Conservation (phyloP, 306 rosid species). For the Cotoneaster glaucophyllus region DNA sequence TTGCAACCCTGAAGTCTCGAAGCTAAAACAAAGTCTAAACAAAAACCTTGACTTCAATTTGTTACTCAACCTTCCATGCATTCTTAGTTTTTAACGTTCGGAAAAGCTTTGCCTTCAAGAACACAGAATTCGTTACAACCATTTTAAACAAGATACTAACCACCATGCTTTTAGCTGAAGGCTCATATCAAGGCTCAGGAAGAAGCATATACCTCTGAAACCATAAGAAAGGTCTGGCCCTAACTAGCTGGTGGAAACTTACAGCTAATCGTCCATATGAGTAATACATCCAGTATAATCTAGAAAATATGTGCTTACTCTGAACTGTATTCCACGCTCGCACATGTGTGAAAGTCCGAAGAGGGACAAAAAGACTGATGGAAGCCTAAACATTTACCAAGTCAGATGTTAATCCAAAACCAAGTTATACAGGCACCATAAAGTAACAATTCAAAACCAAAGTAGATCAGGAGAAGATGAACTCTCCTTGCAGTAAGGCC, state of each 20-base stretch:
- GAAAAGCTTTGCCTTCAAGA: background rate
- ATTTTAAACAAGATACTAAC: background rate
- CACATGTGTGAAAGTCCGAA: background rate
- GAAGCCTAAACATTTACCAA: background rate
- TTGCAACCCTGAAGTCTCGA: background rate
- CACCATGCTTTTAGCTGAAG: background rate
- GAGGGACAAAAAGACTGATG: background rate
- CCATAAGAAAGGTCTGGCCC: background rate
- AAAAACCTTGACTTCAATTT: background rate
- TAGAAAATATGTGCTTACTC: background rate
- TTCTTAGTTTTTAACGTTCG: background rate
- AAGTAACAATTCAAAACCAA: background rate
- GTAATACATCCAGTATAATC: background rate
- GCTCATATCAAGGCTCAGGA: background rate
- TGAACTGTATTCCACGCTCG: background rate
- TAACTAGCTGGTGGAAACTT: background rate
- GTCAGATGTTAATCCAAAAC: background rate
- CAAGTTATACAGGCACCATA: background rate
- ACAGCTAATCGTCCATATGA: background rate
- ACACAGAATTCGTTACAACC: background rate
- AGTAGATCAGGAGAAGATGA: background rate
- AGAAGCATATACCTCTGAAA: background rate
- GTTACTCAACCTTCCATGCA: background rate
- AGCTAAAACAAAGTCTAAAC: background rate
- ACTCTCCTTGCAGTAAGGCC: background rate